These are phyloP conservation scores for Francoa sonchifolia DNA, from an alignment of 441 rosid genomes.

Conservation along the genomic window DNA sequence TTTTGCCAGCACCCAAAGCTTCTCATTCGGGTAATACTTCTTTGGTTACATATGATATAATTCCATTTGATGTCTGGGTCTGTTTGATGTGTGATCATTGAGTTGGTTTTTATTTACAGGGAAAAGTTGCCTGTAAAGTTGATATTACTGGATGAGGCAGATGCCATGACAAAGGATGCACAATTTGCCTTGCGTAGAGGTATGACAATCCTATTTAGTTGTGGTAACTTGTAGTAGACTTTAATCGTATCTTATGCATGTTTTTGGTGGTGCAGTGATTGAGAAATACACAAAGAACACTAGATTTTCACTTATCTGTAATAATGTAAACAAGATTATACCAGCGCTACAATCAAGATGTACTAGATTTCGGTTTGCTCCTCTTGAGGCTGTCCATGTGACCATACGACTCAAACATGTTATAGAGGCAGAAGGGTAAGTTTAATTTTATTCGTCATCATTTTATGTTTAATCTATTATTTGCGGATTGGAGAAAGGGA, in stretches of 20 bases:
- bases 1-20: constrained; percentile 92
- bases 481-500: too few relatives aligned
- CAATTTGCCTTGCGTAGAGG: constrained; percentile 99
- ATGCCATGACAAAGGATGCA: constrained; percentile 99
- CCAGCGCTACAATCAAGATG: constrained; percentile 96
- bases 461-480: too few relatives aligned
- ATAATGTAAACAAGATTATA: constrained; percentile 91
- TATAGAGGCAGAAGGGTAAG: constrained; percentile 67
- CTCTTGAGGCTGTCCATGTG: constrained; percentile 69
- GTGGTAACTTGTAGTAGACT: background rate
- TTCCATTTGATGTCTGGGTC: background rate
- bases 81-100: background rate
- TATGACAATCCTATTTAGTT: constrained; percentile 13
- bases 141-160: constrained; percentile 90
- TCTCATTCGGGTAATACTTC: constrained; percentile 54
- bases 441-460: constrained; percentile 4
- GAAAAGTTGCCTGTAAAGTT: constrained; percentile 70
- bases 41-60: background rate
- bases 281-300: constrained; percentile 94
- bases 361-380: constrained; percentile 91
- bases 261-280: constrained; percentile 42
- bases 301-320: constrained; percentile 87
- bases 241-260: constrained; percentile 7
- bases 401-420: constrained; percentile 78
- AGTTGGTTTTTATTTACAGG: constrained; percentile 25